Base-by-base conservation (phyloP, 2,329 filamentous ascomycete genomes). In the Macrophomina tecta region DNA sequence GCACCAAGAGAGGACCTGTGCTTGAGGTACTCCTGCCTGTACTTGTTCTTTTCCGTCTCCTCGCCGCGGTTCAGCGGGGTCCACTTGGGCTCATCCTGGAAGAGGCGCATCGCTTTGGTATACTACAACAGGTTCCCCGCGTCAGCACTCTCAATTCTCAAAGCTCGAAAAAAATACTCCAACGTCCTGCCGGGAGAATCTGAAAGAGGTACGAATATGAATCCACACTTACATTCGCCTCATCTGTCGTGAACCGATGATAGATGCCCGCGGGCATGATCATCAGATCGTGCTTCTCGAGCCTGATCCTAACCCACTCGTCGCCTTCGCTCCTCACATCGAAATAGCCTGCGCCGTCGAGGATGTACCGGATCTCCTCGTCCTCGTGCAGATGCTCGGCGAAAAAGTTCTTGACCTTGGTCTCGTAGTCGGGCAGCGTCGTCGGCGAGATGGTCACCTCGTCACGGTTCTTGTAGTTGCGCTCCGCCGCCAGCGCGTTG, bases 41-140 rank as follows among this genome's bases (percentile, higher is more conserved):
- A 91, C 63, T 85, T 81, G 80, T 98, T 99, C 68, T 78, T 78
- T 76, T 98, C 93, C 51, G 97, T 86, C 58, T 94, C 91, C 4
- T 83, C 80, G 6, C 86, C 88, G 66, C 95, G 88, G 82, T 97
- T 97, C 71, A 99, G 80, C 14, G 95, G 91, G 42, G 93, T 98
- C 95, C 95, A 99, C 82, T 98, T 97, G 40, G 95, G 95, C 81
- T 98, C 94, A 71, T 98, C 95, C 82, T 98, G 94, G 87, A 98
- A 99, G 62, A 99, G 84, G 67, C 95, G 87, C 92, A 98, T 94
- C 14, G 95, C 95, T 76, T 96, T 92, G 71, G 97, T 92, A 76
- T 94, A 97, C 94, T 97, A 72, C 56, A 64, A 32, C 12, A 52
- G 23, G 23, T 23, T 23, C 23, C 12, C 32, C 8, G 32, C 52